phyloP scores from a whole-genome alignment of 139 green algal species.

The Chlamydomonas incerta region DNA sequence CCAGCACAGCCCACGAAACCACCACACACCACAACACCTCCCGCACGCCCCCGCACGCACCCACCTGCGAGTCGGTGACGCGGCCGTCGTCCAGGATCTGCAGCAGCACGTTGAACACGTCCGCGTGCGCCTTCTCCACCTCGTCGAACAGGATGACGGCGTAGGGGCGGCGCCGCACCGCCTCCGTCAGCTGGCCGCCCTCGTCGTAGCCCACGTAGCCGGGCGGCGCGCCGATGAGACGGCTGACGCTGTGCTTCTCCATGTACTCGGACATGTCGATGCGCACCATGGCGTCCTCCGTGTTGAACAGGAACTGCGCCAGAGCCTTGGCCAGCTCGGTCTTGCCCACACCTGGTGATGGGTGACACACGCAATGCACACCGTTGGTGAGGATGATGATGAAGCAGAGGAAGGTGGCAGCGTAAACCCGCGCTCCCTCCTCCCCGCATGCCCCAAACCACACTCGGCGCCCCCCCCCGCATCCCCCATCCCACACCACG shows the following conservation, averaged over 20 bases:
- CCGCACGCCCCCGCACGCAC: slow-evolving; percentile 77
- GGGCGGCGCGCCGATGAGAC: slow-evolving; percentile 90
- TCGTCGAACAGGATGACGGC: slow-evolving; percentile 96
- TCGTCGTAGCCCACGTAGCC: slow-evolving; percentile 97
- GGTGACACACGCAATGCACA: not conserved
- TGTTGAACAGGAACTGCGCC: slow-evolving; percentile 91
- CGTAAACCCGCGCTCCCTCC: not conserved
- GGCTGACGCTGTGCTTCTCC: slow-evolving; percentile 91
- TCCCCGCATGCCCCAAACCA: not conserved
- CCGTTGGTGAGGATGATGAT: too few species aligned
- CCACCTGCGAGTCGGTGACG: slow-evolving; percentile 88
- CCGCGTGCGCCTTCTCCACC: slow-evolving; percentile 98
- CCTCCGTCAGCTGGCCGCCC: slow-evolving; percentile 76
- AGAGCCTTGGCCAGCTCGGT: slow-evolving; percentile 97
- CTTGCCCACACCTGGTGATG: slow-evolving; percentile 90
- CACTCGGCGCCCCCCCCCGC: not conserved
- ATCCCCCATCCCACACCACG: not conserved
- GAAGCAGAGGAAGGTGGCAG: not conserved
- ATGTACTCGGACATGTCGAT: slow-evolving; percentile 99
- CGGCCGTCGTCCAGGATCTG: slow-evolving; percentile 97
- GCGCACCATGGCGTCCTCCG: slow-evolving; percentile 86
- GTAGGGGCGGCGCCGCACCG: slow-evolving; percentile 83
- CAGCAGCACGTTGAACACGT: slow-evolving; percentile 99
- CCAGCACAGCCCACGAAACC: too few species aligned
- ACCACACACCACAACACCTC: too few species aligned